Conservation (phyloP, 2,329 filamentous ascomycete species). For the Calonectria hawksworthii region DNA sequence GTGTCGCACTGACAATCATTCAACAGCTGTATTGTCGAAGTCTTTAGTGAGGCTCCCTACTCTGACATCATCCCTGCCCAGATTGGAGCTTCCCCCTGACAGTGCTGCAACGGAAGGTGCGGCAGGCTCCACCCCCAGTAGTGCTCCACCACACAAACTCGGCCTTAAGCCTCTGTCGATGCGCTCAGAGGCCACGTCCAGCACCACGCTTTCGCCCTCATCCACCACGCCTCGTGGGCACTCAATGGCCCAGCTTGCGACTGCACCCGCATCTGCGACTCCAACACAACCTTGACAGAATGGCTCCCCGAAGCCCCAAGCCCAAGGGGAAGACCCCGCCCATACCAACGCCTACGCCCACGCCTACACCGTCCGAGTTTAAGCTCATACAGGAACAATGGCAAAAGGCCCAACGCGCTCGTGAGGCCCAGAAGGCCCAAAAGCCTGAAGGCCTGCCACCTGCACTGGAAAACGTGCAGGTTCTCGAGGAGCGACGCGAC, state of each 20-base stretch:
- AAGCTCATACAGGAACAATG: slow-evolving; percentile 67
- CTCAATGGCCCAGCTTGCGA: slow-evolving; percentile 46
- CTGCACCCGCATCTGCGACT: slow-evolving; percentile 32
- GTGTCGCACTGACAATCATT: no score
- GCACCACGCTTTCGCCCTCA: slow-evolving; percentile 28
- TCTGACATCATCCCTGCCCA: neutral
- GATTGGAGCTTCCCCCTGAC: slow-evolving; percentile 10
- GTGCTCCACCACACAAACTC: slow-evolving; percentile 43
- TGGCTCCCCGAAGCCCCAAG: slow-evolving; percentile 47
- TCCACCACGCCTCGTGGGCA: slow-evolving; percentile 26
- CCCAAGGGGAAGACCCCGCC: slow-evolving; percentile 41
- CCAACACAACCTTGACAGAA: slow-evolving; percentile 33
- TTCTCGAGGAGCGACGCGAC: slow-evolving; percentile 60
- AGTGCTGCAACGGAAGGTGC: slow-evolving; percentile 20
- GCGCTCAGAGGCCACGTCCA: slow-evolving; percentile 38
- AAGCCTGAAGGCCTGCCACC: slow-evolving; percentile 46
- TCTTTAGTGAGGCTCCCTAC: neutral
- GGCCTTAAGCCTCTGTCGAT: slow-evolving; percentile 30
- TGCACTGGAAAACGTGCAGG: slow-evolving; percentile 52
- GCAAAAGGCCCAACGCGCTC: slow-evolving; percentile 65
- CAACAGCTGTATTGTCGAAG: no score
- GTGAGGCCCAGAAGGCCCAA: slow-evolving; percentile 57
- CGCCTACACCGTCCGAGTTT: slow-evolving; percentile 57
- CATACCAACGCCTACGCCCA: neutral
- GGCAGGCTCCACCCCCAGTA: slow-evolving; percentile 18